Percentiles rank a stretch among this genome's conserved stretches.
These are phyloP conservation scores for Tripterygium wilfordii DNA, from an alignment of 177 flowering plant species.

Conservation along the genomic window DNA sequence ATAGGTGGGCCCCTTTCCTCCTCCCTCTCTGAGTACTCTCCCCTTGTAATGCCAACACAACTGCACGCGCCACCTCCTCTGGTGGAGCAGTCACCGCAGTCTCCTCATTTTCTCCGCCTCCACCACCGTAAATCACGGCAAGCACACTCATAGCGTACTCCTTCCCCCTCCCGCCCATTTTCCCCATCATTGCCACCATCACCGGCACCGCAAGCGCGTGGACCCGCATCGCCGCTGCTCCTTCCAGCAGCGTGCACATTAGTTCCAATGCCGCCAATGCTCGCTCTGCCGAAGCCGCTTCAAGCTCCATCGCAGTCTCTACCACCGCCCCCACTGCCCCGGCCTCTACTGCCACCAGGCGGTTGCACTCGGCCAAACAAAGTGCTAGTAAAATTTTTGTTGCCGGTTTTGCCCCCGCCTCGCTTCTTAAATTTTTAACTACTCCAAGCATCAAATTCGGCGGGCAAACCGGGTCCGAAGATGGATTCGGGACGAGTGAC, in stretches of 20 bases:
- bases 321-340: conserved; percentile 69
- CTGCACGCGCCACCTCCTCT: conserved; percentile 77
- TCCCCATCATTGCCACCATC: conserved; percentile 72
- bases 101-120: conserved; percentile 9
- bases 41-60: conserved; percentile 67
- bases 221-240: conserved; percentile 59
- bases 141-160: conserved; percentile 69
- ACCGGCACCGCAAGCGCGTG: conserved; percentile 87
- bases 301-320: conserved; percentile 59
- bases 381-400: conserved; percentile 68
- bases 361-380: conserved; percentile 62
- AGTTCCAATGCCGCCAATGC: conserved; percentile 81
- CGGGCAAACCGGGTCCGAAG: conserved; percentile 44
- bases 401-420: conserved; percentile 44
- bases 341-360: conserved; percentile 71
- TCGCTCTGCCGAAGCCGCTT: conserved; percentile 63
- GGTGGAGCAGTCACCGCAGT: conserved; percentile 45
- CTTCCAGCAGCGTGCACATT: conserved; percentile 75
- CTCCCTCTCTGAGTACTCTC: conserved; percentile 73
- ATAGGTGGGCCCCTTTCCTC: conserved; percentile 69
- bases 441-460: conserved; percentile 48
- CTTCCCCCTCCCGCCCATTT: conserved; percentile 55
- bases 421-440: conserved; percentile 26
- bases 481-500: conserved; percentile 59
- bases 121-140: conserved; percentile 46